Evolutionary conservation across 345 rosid species (phyloP).

Genomic region (Euphorbia lathyris): DNA sequence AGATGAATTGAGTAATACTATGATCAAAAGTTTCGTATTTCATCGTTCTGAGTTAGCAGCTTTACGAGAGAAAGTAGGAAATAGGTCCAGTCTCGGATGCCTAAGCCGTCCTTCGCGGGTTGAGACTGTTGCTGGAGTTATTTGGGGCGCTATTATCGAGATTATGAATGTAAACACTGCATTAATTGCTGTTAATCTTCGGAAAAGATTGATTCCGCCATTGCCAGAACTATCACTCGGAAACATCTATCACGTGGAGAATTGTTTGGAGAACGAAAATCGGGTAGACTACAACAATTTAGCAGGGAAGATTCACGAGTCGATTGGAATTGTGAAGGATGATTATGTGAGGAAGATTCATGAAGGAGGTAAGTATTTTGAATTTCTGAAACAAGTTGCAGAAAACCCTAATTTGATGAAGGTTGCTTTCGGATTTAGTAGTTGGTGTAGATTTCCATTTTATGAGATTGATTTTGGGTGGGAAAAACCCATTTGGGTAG

Average conservation of each 20-base stretch:
- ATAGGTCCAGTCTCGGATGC: background rate
- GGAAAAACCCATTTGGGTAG: conserved; percentile 30
- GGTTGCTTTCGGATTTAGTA: conserved; percentile 10
- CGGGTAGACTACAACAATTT: background rate
- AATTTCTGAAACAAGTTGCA: background rate
- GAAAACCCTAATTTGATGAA: background rate
- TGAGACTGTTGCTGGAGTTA: conserved; percentile 9
- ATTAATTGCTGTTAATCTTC: conserved; percentile 9
- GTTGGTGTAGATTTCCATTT: conserved; percentile 29
- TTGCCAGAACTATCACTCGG: conserved; percentile 7
- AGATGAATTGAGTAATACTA: background rate
- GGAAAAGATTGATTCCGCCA: conserved; percentile 22
- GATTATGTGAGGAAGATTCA: conserved; percentile 23
- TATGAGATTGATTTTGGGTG: conserved; percentile 33
- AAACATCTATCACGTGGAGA: background rate
- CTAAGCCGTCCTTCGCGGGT: background rate
- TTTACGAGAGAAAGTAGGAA: conserved; percentile 2
- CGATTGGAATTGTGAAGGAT: conserved; percentile 10
- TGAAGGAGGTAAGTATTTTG: conserved; percentile 1
- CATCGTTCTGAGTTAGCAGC: background rate
- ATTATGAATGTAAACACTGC: background rate
- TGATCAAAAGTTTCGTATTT: conserved; percentile 13
- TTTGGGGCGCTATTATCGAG: background rate
- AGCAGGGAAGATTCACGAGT: conserved; percentile 11
- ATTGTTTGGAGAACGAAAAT: background rate